Conservation (phyloP, 257 asterid species). For the Ballota nigra region DNA sequence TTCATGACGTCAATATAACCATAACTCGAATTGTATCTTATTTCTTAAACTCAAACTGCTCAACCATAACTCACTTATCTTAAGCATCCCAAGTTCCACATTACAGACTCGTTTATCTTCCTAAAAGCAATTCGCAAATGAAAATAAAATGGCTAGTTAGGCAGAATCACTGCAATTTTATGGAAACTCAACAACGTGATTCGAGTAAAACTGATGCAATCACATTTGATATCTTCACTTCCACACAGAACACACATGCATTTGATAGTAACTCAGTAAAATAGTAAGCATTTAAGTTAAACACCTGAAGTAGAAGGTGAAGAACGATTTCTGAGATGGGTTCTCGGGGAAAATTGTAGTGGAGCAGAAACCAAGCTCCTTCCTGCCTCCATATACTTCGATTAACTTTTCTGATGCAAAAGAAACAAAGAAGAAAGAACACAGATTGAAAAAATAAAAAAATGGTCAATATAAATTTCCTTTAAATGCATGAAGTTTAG, state of each 20-base stretch:
- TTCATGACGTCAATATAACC: neutral
- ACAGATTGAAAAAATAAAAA: neutral
- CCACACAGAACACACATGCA: neutral
- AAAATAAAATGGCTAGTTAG: neutral
- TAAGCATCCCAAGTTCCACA: neutral
- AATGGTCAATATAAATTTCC: neutral
- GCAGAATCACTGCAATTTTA: neutral
- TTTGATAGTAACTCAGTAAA: neutral
- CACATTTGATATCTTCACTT: neutral
- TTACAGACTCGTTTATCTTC: neutral
- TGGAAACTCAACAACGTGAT: neutral
- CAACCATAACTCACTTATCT: too few species aligned
- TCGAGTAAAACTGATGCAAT: neutral
- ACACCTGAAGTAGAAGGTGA: slow-evolving; percentile 51
- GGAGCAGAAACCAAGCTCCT: slow-evolving; percentile 65
- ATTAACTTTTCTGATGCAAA: neutral
- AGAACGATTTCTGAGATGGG: slow-evolving; percentile 44
- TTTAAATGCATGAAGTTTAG: slow-evolving; percentile 4
- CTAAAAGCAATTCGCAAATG: neutral
- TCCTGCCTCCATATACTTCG: slow-evolving; percentile 61
- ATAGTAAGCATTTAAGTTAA: neutral
- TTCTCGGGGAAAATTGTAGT: slow-evolving; percentile 51
- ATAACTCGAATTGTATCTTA: neutral
- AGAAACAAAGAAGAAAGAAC: neutral
- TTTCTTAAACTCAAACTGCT: too few species aligned